Evolutionary conservation across 352 stramenopile species (phyloP).

Genomic region (Chrysophaeum taylorii): DNA sequence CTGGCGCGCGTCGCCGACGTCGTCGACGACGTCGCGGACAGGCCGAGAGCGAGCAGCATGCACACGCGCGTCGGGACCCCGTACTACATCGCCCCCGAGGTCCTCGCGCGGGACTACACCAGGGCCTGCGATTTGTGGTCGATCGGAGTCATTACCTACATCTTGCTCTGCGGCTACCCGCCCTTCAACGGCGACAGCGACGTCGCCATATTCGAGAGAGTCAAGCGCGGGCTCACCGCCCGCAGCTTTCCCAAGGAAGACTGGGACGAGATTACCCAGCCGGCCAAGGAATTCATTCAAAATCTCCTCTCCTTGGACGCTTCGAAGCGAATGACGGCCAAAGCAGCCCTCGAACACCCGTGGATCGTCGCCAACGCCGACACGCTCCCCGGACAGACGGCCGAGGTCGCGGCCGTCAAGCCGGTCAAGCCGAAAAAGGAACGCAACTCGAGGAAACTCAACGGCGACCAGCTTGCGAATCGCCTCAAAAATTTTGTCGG

Average conservation of each 20-base stretch:
- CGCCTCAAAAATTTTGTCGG: neutral
- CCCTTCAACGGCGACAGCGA: conserved; percentile 36
- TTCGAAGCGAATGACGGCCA: neutral
- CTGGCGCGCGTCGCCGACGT: conserved; percentile 30
- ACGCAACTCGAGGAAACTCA: too few species aligned
- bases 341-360: neutral
- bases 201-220: conserved; percentile 58
- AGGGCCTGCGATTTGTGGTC: conserved; percentile 91
- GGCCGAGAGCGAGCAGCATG: conserved; percentile 59
- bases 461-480: neutral
- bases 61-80: conserved; percentile 89
- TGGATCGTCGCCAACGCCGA: conserved; percentile 4
- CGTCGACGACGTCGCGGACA: conserved; percentile 22
- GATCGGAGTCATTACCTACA: conserved; percentile 66
- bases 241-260: neutral
- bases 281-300: neutral
- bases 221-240: conserved; percentile 33
- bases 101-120: conserved; percentile 69
- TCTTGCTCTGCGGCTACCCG: conserved; percentile 55
- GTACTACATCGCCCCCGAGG: conserved; percentile 70
- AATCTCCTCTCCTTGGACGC: neutral
- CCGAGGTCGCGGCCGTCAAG: too few species aligned
- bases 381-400: neutral
- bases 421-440: too few species aligned
- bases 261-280: neutral